phyloP scores from a whole-genome alignment of 2,329 filamentous ascomycete genomes.

The Pseudofabraea citricarpa region DNA sequence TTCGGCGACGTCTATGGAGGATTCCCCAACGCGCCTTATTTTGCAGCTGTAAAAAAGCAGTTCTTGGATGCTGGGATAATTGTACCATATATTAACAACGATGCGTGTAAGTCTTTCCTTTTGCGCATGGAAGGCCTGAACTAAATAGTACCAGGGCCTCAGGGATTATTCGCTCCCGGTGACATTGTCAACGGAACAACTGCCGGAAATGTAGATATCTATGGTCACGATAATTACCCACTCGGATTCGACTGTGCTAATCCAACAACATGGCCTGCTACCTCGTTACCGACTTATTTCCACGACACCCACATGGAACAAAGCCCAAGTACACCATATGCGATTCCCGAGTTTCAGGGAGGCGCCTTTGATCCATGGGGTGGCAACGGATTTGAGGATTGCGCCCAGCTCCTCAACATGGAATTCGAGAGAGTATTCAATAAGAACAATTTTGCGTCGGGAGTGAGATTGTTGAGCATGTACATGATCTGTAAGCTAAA shows the following conservation, averaged over 20 bases:
- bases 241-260: conserved; percentile 41
- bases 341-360: conserved; percentile 60
- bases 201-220: conserved; percentile 25
- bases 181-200: conserved; percentile 20
- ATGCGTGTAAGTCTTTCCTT: conserved; percentile 39
- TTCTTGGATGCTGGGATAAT: conserved; percentile 63
- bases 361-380: conserved; percentile 73
- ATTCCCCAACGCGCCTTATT: conserved; percentile 65
- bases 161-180: conserved; percentile 25
- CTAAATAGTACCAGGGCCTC: conserved; percentile 9
- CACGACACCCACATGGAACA: conserved; percentile 48
- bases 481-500: conserved; percentile 58
- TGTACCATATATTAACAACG: conserved; percentile 72
- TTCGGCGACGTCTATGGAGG: conserved; percentile 37
- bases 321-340: conserved; percentile 62
- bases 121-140: no score
- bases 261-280: conserved; percentile 52
- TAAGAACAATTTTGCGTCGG: conserved; percentile 67
- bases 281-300: conserved; percentile 51
- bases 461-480: conserved; percentile 63
- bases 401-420: conserved; percentile 60
- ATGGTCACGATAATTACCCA: conserved; percentile 38
- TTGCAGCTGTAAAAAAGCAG: conserved; percentile 67
- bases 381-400: conserved; percentile 62
- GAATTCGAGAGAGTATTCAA: conserved; percentile 76